phyloP scores from a whole-genome alignment of 129 eudicot species.

The Tanacetum coccineum region DNA sequence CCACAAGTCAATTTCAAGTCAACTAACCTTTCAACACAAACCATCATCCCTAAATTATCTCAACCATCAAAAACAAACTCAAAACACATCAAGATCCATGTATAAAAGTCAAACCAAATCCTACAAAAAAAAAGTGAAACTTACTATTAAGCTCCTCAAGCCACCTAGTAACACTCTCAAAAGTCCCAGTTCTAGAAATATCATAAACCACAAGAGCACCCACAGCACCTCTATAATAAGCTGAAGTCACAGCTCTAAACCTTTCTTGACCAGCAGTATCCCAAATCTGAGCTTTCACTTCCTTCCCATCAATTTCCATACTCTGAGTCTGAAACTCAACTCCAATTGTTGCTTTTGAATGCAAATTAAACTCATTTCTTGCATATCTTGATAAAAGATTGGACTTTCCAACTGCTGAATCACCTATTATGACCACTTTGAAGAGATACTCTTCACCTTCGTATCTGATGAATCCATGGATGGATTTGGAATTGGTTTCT shows the following conservation, averaged over 20 bases:
- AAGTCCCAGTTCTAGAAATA: slow-evolving; percentile 54
- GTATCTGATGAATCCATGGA: slow-evolving; percentile 55
- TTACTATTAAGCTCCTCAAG: slow-evolving; percentile 80
- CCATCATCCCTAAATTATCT: too few relatives aligned
- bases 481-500: neutral
- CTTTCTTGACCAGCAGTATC: slow-evolving; percentile 92
- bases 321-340: slow-evolving; percentile 83
- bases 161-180: slow-evolving; percentile 68
- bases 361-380: slow-evolving; percentile 71
- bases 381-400: slow-evolving; percentile 69
- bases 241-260: slow-evolving; percentile 81
- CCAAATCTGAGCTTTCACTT: slow-evolving; percentile 95
- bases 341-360: slow-evolving; percentile 79
- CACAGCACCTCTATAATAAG: slow-evolving; percentile 81
- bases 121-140: neutral
- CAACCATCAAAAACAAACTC: too few relatives aligned
- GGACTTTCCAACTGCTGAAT: slow-evolving; percentile 86
- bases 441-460: slow-evolving; percentile 84
- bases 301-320: slow-evolving; percentile 73
- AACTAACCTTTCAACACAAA: too few relatives aligned
- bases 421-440: slow-evolving; percentile 87
- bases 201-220: slow-evolving; percentile 82
- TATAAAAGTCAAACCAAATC: neutral
- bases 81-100: neutral
- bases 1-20: too few relatives aligned